phyloP scores from a whole-genome alignment of 2,329 filamentous ascomycete genomes.

The Trichoderma brevicompactum region DNA sequence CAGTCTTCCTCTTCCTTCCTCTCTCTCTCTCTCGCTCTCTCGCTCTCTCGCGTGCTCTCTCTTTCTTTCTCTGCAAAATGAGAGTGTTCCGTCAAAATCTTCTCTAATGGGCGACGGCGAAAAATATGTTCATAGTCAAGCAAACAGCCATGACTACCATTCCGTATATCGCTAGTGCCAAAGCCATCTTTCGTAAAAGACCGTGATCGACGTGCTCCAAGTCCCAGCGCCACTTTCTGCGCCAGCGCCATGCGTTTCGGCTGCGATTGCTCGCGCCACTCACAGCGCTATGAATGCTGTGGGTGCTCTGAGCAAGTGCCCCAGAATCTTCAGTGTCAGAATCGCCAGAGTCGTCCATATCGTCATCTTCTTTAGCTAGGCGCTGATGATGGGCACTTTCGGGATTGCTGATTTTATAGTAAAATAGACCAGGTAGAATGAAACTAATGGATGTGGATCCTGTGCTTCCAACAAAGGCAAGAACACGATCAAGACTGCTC shows the following conservation, averaged over 20 bases:
- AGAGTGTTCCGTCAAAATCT: slow-evolving; percentile 13
- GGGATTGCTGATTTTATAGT: slow-evolving; percentile 96
- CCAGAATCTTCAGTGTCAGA: slow-evolving; percentile 56
- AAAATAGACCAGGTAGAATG: slow-evolving; percentile 93
- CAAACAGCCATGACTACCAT: slow-evolving; percentile 87
- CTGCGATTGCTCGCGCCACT: slow-evolving; percentile 43
- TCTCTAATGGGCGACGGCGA: slow-evolving; percentile 64
- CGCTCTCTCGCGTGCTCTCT: not conserved
- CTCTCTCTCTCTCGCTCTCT: not conserved
- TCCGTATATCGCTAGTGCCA: slow-evolving; percentile 82
- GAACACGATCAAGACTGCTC: slow-evolving; percentile 82
- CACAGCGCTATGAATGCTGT: slow-evolving; percentile 49
- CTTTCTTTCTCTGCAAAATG: not conserved
- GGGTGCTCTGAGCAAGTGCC: slow-evolving; percentile 51
- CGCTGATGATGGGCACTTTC: slow-evolving; percentile 85
- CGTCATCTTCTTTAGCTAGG: slow-evolving; percentile 88
- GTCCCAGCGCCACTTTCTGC: slow-evolving; percentile 63
- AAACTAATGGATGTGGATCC: slow-evolving; percentile 96
- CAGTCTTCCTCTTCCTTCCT: not conserved
- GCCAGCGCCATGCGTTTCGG: slow-evolving; percentile 53
- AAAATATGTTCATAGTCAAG: slow-evolving; percentile 82
- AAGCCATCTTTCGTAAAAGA: slow-evolving; percentile 70
- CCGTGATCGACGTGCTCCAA: slow-evolving; percentile 67
- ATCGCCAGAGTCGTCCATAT: slow-evolving; percentile 64
- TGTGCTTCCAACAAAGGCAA: slow-evolving; percentile 94